phyloP scores from a whole-genome alignment of 1,284 basidiomycete species.

The Cutaneotrichosporon cyanovorans region DNA sequence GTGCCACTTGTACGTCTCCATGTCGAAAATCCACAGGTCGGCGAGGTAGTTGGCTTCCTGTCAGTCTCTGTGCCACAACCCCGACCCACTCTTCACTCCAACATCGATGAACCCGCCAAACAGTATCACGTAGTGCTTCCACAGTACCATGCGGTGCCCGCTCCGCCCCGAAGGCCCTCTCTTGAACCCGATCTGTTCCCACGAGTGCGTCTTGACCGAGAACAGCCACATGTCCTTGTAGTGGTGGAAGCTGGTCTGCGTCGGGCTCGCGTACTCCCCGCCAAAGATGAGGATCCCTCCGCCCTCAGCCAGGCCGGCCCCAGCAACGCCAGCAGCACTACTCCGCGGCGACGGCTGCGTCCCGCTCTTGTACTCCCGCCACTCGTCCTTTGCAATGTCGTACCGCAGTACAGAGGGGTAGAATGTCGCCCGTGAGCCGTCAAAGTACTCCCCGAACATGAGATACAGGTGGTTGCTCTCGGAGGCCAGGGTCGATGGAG shows the following conservation, averaged over 20 bases:
- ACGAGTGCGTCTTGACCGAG: conserved; percentile 53
- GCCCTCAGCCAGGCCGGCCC: conserved; percentile 56
- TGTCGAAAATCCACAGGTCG: conserved; percentile 84
- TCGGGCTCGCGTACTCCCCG: conserved; percentile 75
- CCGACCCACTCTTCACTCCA: conserved; percentile 58
- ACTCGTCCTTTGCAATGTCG: conserved; percentile 58
- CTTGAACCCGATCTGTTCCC: conserved; percentile 88
- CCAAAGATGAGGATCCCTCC: conserved; percentile 81
- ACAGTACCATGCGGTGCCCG: conserved; percentile 82
- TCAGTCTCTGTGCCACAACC: conserved; percentile 8
- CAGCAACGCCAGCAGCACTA: conserved; percentile 69
- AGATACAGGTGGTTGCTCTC: conserved; percentile 71
- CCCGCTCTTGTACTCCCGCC: conserved; percentile 72
- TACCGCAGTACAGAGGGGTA: conserved; percentile 20
- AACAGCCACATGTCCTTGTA: conserved; percentile 63
- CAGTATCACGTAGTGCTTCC: conserved; percentile 78
- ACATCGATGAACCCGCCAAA: conserved; percentile 86
- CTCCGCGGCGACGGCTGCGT: conserved; percentile 76
- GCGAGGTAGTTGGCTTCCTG: conserved; percentile 67
- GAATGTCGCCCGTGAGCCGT: conserved; percentile 60
- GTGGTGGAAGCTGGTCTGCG: conserved; percentile 84
- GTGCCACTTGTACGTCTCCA: conserved; percentile 78
- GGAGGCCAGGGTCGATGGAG: conserved; percentile 48
- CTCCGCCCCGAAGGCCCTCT: conserved; percentile 70
- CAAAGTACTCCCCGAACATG: conserved; percentile 69